A percentile compares a stretch with the other conserved stretches of the same genome.
phyloP scores from a whole-genome alignment of 2,329 filamentous ascomycete species.

The Calonectria leucothoes region DNA sequence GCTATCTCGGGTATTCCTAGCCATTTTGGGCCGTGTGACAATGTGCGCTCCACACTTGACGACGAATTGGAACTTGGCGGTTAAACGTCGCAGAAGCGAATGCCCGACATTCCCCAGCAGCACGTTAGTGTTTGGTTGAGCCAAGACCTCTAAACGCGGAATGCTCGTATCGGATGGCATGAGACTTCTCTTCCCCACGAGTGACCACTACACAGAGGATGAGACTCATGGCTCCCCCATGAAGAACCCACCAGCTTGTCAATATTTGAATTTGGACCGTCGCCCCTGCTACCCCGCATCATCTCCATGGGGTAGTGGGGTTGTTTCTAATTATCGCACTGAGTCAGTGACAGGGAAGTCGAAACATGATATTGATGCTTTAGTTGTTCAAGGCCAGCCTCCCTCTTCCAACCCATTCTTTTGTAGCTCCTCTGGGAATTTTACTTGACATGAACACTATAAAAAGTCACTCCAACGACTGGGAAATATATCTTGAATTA shows the following conservation, averaged over 20 bases:
- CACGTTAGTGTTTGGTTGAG: not conserved
- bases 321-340: not conserved
- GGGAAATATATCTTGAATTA: too few species aligned
- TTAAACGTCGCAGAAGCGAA: not conserved
- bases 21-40: not conserved
- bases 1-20: not conserved
- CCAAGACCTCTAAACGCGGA: not conserved
- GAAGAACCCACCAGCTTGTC: not conserved
- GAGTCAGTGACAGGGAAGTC: not conserved
- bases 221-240: not conserved
- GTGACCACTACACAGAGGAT: not conserved
- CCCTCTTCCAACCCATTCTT: too few species aligned
- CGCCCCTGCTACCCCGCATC: not conserved
- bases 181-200: not conserved
- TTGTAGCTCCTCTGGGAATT: too few species aligned
- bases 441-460: too few species aligned
- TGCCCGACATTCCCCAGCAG: not conserved
- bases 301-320: not conserved
- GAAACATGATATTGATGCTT: not conserved
- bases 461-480: too few species aligned
- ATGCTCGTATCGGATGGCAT: not conserved
- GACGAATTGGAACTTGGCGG: not conserved
- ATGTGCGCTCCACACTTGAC: not conserved
- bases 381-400: too few species aligned
- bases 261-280: not conserved